Percentiles rank a stretch among this genome's conserved stretches.
Conservation (phyloP, 139 green algal species). For the Auxenochlorella pyrenoidosa region DNA sequence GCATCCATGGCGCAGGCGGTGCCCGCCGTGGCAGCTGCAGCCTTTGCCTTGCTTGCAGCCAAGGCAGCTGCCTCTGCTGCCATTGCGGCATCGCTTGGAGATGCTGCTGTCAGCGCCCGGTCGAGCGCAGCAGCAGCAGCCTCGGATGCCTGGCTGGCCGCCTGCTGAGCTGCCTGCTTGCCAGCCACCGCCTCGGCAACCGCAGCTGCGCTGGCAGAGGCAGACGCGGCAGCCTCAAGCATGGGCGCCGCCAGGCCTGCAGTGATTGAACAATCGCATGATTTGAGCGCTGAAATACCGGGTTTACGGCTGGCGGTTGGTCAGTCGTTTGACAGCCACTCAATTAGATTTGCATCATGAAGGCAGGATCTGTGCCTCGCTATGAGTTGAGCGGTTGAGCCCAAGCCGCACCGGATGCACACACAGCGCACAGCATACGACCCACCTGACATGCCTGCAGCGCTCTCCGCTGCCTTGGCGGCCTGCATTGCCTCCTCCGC, state of each 20-base stretch:
- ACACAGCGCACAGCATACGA: neutral
- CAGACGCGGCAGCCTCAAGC: neutral
- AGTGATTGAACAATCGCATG: neutral
- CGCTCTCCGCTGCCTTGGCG: neutral
- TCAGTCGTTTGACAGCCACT: too few species aligned
- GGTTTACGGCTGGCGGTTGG: too few species aligned
- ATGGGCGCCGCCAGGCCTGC: neutral
- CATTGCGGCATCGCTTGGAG: neutral
- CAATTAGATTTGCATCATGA: too few species aligned
- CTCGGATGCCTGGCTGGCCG: neutral
- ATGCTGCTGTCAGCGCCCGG: neutral
- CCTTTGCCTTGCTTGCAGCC: neutral
- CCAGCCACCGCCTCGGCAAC: neutral
- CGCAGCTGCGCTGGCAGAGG: neutral
- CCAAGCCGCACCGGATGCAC: too few species aligned
- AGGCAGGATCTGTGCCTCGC: too few species aligned
- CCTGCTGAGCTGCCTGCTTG: neutral
- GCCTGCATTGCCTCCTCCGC: neutral
- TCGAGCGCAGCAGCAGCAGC: neutral
- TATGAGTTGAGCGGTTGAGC: too few species aligned
- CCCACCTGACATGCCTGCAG: neutral
- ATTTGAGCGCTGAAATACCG: too few species aligned
- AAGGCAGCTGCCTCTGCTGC: neutral
- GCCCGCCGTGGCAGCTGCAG: neutral
- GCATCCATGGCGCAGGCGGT: neutral